phyloP scores from a whole-genome alignment of 2,329 filamentous ascomycete species.

The Monascus ruber region DNA sequence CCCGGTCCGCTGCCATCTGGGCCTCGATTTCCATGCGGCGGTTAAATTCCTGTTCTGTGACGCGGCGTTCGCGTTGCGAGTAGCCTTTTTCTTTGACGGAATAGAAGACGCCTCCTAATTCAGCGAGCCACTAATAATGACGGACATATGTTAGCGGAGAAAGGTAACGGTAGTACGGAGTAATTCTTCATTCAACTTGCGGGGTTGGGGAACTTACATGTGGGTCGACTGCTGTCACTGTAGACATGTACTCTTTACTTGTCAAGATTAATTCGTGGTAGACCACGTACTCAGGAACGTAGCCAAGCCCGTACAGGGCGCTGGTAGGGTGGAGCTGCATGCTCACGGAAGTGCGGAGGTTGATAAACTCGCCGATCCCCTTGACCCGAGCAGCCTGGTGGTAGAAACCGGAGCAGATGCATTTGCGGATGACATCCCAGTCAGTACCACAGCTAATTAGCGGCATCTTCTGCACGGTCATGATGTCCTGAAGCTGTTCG shows the following conservation, averaged over 20 bases:
- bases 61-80: conserved; percentile 69
- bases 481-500: conserved; percentile 86
- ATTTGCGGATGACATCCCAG: conserved; percentile 91
- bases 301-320: conserved; percentile 82
- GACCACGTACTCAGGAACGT: conserved; percentile 91
- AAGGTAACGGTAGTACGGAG: background rate
- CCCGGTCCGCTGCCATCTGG: conserved; percentile 80
- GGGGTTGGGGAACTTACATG: conserved; percentile 39
- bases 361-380: conserved; percentile 94
- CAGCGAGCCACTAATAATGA: conserved; percentile 62
- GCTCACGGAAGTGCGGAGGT: conserved; percentile 84
- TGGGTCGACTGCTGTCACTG: conserved; percentile 88
- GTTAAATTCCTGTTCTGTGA: conserved; percentile 88
- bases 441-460: conserved; percentile 86
- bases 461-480: conserved; percentile 84
- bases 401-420: conserved; percentile 96
- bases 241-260: conserved; percentile 95
- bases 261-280: conserved; percentile 98
- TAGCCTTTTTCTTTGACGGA: conserved; percentile 97
- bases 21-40: conserved; percentile 84
- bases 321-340: conserved; percentile 92
- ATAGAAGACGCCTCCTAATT: conserved; percentile 94
- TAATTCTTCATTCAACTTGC: too few species aligned
- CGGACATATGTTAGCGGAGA: too few species aligned
- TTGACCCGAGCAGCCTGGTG: conserved; percentile 94